Base-by-base conservation (phyloP, 257 asterid genomes). In the Apocynum venetum region DNA sequence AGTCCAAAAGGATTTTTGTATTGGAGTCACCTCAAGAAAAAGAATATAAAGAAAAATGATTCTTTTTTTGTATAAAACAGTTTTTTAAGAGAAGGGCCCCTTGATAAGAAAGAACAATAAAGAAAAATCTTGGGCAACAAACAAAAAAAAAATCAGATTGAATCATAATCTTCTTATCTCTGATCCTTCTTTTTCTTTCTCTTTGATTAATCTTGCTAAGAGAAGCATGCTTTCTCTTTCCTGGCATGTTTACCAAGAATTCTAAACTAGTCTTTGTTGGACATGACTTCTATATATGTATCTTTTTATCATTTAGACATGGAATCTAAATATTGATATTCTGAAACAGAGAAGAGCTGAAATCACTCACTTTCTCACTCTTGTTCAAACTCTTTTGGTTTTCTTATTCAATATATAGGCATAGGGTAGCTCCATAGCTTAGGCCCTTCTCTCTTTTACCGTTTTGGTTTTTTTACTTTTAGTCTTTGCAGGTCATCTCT, bases 21-120 rank as follows among this genome's bases (percentile, higher is more conserved):
- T 79, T 88, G 91, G 90, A 87, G 96, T 89, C 90, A 88, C 84
- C 86, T 91, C 96, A 87, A 82, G 64, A 68, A 76, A 89, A 81
- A 86, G 80, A 85, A 76, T 71, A 19, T 35, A 47, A 38, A 66
- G 66, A 20, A 61, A 73, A 63, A 61, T 17, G 4, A 25, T 57
- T 5, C 8, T 57, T 57, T 57, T 5, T 19, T 55, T 14, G 85
- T 77, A 83, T 79, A 83, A 85, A 91, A 88, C 89, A 89, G 85
- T 75, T 86, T 81, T 83, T 65, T 77, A 77, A 84, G 80, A 61
- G 64, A 71, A 66, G 80, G 92, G 84, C 52, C 86, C 91, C 84
- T 66, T 72, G 86, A 76, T 68, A 72, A 53, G 86, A 77, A 80
- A 77, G 71, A 48, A 79, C 76, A 84, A 60, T 70, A 79, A 81